phyloP scores from a whole-genome alignment of 164 flowering plant genomes.

The Nymphaea thermarum region DNA sequence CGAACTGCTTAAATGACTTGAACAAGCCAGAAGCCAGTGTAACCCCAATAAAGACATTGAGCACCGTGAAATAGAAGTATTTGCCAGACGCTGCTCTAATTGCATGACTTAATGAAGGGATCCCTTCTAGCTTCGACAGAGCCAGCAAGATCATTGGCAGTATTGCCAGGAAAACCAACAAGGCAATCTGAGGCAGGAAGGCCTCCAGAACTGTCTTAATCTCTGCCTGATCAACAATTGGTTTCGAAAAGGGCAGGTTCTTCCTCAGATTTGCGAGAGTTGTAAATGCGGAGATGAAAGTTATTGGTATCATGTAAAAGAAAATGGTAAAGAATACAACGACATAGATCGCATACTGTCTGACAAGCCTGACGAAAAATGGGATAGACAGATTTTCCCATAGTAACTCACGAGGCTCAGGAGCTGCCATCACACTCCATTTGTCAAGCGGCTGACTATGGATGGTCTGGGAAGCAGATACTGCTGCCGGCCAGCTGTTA shows the following conservation, averaged over 20 bases:
- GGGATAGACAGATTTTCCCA: constrained; percentile 63
- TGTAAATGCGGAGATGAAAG: constrained; percentile 65
- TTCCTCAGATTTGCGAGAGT: constrained; percentile 61
- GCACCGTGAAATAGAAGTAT: constrained; percentile 71
- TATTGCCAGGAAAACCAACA: constrained; percentile 66
- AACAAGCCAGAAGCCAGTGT: constrained; percentile 67
- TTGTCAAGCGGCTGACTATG: constrained; percentile 55
- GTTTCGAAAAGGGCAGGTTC: constrained; percentile 60
- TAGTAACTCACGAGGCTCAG: constrained; percentile 66
- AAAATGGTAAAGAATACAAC: constrained; percentile 57
- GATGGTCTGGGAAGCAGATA: constrained; percentile 62
- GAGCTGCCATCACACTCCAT: constrained; percentile 76
- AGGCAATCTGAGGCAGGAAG: constrained; percentile 84
- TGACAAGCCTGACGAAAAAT: constrained; percentile 38
- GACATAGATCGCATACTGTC: constrained; percentile 50
- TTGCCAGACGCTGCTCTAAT: constrained; percentile 83
- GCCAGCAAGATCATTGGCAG: constrained; percentile 68
- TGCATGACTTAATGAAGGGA: constrained; percentile 67
- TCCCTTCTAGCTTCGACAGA: constrained; percentile 74
- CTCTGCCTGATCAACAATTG: constrained; percentile 24
- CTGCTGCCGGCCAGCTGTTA: constrained; percentile 50
- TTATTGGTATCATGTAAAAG: constrained; percentile 85
- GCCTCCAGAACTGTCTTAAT: constrained; percentile 73
- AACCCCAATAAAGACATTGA: constrained; percentile 89
- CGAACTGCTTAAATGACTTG: constrained; percentile 35